Base-by-base conservation (phyloP, 106 monocot genomes). In the Posidonia australis region DNA sequence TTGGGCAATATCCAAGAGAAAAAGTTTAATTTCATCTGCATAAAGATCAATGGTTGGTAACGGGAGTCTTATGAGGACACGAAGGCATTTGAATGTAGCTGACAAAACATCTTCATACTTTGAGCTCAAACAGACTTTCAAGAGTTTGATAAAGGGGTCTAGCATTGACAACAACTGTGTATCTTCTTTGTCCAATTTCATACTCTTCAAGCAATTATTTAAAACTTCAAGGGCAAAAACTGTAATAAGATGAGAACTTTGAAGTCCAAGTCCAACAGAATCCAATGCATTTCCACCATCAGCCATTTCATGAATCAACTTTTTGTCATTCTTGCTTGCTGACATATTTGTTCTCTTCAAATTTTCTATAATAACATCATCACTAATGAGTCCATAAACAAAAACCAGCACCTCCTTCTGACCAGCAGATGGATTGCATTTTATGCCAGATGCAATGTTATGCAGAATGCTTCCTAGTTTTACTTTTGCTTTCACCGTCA, bases 361-460 rank as follows among this genome's bases (percentile, higher is more conserved):
- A 36, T 44, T 29, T n/a, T 67, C 68, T 41, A 66, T 16, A 5
- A 21, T 42, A 46, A 79, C 62, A 55, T 58, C 67, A 67, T 96
- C 94, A 69, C 90, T 80, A 63, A 90, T 77, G 31, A 96, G 86
- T 36, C 90, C 80, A 79, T 90, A 90, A 4, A 87, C 84, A 82
- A 96, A 96, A 36, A 90, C 21, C 63, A 90, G 76, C 13, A 96
- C 57, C 21, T 90, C 82, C 31, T 68, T 69, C 26, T 54, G 27
- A 45, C 78, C 70, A 11, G 64, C 77, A 42, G 96, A 90, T 21
- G 90, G 82, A 70, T 96, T 96, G 47, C 69, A 65, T 58, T 87
- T 82, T 69, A 90, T 82, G 18, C 96, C 96, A 7, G 65, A 46
- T 44, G 82, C 86, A 72, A 96, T 83, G 62, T 84, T 60, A 29